Base-by-base conservation (phyloP, 2,329 filamentous ascomycete genomes). In the Coniochaeta sp. region DNA sequence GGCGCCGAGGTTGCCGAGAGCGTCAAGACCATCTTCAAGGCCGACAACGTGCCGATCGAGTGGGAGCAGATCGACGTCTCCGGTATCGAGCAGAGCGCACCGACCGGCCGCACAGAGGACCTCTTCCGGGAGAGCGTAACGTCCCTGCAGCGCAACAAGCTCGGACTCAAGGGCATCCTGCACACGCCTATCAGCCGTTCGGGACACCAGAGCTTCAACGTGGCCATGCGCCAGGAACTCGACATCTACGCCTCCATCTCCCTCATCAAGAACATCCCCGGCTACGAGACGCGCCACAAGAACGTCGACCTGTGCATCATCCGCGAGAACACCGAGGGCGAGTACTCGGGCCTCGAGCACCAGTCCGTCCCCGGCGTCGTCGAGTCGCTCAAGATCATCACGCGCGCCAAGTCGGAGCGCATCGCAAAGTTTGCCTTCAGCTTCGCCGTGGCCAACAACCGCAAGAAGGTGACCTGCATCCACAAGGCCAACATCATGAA, bases 401-500 rank as follows among this genome's bases (percentile, higher is more conserved):
- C 95, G 68, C 91, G 93, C 71, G 92, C 92, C 78, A 98, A 99
- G 86, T 96, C 92, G 60, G 95, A 99, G 87, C 91, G 95, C 74
- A 99, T 99, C 72, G 91, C 93, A 80, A 96, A 96, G 81, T 99
- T 99, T 74, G 95, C 95, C 67, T 98, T 98, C 77, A 89, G 90
- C 74, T 99, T 99, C 73, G 95, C 95, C 62, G 89, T 98, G 62
- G 95, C 95, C 78, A 99, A 99, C 85, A 93, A 96, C 86, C 88
- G 95, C 75, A 93, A 96, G 85, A 98, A 98, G 89, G 91, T 99
- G 61, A 98, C 95, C 68, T 97, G 93, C 82, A 98, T 99, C 75
- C 95, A 99, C 89, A 99, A 99, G 86, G 95, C 95, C 80, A 99
- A 99, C 85, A 99, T 99, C 82, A 99, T 99, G 95, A 99, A 99